These are phyloP conservation scores for Carex pumila DNA, from an alignment of 176 grass and related monocot genomes.

Conservation along the genomic window DNA sequence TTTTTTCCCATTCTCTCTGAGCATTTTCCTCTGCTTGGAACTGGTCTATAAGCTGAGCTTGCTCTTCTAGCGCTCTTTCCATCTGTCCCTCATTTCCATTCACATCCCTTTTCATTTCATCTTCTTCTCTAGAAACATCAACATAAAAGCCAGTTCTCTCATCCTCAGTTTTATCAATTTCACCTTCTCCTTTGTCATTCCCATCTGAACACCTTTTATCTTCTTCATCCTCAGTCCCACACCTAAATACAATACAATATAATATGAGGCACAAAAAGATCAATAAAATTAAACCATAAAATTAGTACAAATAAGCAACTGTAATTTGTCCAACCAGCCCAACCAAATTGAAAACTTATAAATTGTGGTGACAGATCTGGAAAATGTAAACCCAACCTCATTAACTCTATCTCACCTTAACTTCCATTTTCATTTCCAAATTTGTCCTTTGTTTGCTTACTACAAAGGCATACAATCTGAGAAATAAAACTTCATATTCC, in stretches of 20 bases:
- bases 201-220: conserved; percentile 1
- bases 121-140: conserved; percentile 29
- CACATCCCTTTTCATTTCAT: conserved; percentile 34
- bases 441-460: neutral
- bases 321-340: neutral
- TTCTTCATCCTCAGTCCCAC: conserved; percentile 15
- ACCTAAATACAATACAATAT: conserved; percentile 27
- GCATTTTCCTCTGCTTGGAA: conserved; percentile 66
- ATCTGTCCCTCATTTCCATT: conserved; percentile 50
- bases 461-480: neutral
- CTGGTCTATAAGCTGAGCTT: conserved; percentile 76
- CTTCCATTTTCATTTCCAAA: neutral
- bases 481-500: neutral
- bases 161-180: conserved; percentile 20
- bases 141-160: conserved; percentile 22
- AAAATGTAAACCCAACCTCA: neutral
- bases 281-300: neutral
- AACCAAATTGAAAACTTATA: neutral
- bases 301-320: neutral
- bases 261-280: conserved; percentile 2
- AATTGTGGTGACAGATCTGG: neutral
- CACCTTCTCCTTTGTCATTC: neutral
- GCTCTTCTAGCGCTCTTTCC: conserved; percentile 73
- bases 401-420: neutral
- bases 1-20: conserved; percentile 81